Evolutionary conservation across 2,329 filamentous ascomycete genomes (phyloP).

Genomic region (Diplodia corticola): DNA sequence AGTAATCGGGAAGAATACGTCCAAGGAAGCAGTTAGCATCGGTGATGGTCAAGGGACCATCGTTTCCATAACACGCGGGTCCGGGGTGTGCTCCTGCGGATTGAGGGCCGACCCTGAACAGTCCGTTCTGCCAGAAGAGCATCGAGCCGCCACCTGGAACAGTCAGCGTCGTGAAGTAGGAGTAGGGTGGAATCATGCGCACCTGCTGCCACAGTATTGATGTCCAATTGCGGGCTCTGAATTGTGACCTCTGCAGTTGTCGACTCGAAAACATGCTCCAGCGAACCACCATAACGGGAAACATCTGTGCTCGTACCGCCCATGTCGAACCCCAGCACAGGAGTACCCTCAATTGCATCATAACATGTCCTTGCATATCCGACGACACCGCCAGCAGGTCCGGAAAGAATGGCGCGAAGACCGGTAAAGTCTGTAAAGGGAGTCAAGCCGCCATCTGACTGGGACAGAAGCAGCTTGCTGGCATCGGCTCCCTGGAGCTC

Average conservation of each 20-base stretch:
- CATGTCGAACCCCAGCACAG: constrained; percentile 96
- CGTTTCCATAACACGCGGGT: constrained; percentile 87
- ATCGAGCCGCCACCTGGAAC: constrained; percentile 74
- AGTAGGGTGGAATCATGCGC: not conserved
- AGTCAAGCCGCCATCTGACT: constrained; percentile 67
- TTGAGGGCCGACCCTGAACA: constrained; percentile 89
- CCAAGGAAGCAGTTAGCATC: constrained; percentile 78
- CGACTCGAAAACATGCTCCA: constrained; percentile 93
- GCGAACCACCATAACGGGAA: constrained; percentile 78
- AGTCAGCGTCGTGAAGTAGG: not conserved
- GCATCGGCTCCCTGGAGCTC: constrained; percentile 53
- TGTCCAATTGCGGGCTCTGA: constrained; percentile 87
- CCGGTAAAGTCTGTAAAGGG: constrained; percentile 64
- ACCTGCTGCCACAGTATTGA: constrained; percentile 66
- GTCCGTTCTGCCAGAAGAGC: constrained; percentile 83
- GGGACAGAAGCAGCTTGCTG: constrained; percentile 91
- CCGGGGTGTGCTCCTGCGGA: constrained; percentile 87
- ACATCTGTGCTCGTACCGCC: constrained; percentile 85
- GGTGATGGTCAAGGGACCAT: constrained; percentile 85
- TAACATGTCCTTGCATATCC: constrained; percentile 94
- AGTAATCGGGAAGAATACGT: constrained; percentile 47
- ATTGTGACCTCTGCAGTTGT: constrained; percentile 91
- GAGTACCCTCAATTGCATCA: constrained; percentile 75
- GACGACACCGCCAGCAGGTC: constrained; percentile 89
- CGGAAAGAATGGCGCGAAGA: constrained; percentile 80